phyloP scores from a whole-genome alignment of 495 filamentous ascomycete species.

The Xylaria intraflava region DNA sequence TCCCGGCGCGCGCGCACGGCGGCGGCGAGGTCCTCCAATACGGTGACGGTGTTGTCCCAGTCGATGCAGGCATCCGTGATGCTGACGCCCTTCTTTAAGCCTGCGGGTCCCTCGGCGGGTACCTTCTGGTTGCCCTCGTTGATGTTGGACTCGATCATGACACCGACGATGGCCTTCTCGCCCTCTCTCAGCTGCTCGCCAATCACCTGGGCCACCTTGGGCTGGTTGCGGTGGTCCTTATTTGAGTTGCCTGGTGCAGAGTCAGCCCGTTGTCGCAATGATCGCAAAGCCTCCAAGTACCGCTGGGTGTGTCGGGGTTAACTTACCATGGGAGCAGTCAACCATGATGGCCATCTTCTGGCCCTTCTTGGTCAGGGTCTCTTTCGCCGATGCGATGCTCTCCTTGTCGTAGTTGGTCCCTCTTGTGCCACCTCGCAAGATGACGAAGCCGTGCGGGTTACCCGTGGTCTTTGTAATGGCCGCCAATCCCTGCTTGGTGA shows the following conservation, averaged over 20 bases:
- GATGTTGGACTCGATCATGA: slow-evolving; percentile 99
- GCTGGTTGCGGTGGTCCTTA: slow-evolving; percentile 82
- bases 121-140: slow-evolving; percentile 94
- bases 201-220: slow-evolving; percentile 76
- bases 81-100: slow-evolving; percentile 82
- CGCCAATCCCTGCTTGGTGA: slow-evolving; percentile 96
- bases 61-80: slow-evolving; percentile 97
- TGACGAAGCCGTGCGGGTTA: slow-evolving; percentile 96
- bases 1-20: slow-evolving; percentile 73
- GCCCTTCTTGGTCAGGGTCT: slow-evolving; percentile 75
- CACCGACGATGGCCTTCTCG: slow-evolving; percentile 81
- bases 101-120: slow-evolving; percentile 69
- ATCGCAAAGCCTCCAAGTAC: neutral
- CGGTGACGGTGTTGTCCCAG: slow-evolving; percentile 81
- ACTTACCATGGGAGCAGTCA: slow-evolving; percentile 86
- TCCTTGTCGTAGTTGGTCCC: slow-evolving; percentile 94
- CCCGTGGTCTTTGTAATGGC: slow-evolving; percentile 88
- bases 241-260: slow-evolving; percentile 55
- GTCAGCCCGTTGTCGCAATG: slow-evolving; percentile 15
- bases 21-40: slow-evolving; percentile 80
- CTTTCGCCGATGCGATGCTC: slow-evolving; percentile 69
- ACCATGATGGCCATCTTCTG: slow-evolving; percentile 92
- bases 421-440: slow-evolving; percentile 81
- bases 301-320: neutral
- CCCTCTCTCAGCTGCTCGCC: slow-evolving; percentile 81